phyloP scores from a whole-genome alignment of 2,329 filamentous ascomycete species.

The Colletotrichum spinosum region DNA sequence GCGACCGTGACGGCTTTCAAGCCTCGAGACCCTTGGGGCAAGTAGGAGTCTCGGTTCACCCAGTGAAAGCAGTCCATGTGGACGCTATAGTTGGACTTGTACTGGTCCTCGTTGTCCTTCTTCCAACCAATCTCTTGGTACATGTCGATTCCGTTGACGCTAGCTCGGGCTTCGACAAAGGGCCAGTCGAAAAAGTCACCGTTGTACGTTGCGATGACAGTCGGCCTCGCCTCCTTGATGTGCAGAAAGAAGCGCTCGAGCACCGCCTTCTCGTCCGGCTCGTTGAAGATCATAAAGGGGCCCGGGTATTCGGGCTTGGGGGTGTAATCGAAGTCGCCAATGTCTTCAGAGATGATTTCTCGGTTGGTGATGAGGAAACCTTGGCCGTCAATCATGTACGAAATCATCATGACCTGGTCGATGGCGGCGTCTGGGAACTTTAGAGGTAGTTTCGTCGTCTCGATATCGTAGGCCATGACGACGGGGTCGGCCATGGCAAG shows the following conservation, averaged over 20 bases:
- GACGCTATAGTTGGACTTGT: constrained; percentile 93
- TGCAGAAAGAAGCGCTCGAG: constrained; percentile 95
- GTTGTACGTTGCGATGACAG: constrained; percentile 99
- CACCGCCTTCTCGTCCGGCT: constrained; percentile 88
- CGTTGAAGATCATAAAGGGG: constrained; percentile 98
- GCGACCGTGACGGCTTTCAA: constrained; percentile 97
- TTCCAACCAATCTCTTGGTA: constrained; percentile 98
- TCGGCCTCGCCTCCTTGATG: constrained; percentile 93
- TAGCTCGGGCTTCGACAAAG: constrained; percentile 93
- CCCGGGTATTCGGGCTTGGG: constrained; percentile 96
- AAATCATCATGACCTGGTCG: constrained; percentile 99
- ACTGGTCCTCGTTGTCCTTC: constrained; percentile 95
- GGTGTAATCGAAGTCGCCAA: constrained; percentile 97
- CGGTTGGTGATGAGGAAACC: constrained; percentile 98
- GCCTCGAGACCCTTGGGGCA: constrained; percentile 96
- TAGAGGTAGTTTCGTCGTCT: constrained; percentile 93
- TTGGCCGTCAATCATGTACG: constrained; percentile 99
- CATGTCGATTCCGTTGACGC: constrained; percentile 97
- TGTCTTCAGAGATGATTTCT: constrained; percentile 97
- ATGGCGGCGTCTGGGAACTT: constrained; percentile 96
- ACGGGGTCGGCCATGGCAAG: constrained; percentile 93
- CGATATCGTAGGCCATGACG: constrained; percentile 99
- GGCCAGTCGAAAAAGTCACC: constrained; percentile 99
- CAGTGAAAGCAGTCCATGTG: constrained; percentile 99
- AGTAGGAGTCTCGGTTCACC: constrained; percentile 98